phyloP scores from a whole-genome alignment of 164 flowering plant species.

The Protea cynaroides region DNA sequence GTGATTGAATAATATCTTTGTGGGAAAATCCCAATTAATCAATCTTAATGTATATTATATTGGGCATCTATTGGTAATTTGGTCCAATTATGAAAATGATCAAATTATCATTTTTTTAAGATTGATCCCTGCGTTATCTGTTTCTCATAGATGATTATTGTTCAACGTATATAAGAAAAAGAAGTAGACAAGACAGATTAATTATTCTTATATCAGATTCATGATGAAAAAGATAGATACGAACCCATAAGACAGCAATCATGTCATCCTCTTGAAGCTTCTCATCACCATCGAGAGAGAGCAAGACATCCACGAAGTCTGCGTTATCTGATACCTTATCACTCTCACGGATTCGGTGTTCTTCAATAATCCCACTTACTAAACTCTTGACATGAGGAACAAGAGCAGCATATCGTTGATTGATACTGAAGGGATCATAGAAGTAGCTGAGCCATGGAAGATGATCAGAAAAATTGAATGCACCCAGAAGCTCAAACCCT shows the following conservation, averaged over 20 bases:
- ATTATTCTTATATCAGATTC: no score
- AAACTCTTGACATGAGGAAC: slow-evolving; percentile 51
- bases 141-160: no score
- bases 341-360: slow-evolving; percentile 19
- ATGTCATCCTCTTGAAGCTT: slow-evolving; percentile 52
- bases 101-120: no score
- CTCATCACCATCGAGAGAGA: slow-evolving; percentile 46
- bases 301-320: slow-evolving; percentile 57
- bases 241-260: slow-evolving; percentile 16
- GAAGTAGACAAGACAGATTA: no score
- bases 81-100: no score
- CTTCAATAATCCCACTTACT: slow-evolving; percentile 44
- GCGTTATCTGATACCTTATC: slow-evolving; percentile 6
- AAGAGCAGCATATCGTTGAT: slow-evolving; percentile 35
- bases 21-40: no score
- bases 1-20: no score
- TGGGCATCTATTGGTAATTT: no score
- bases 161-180: no score
- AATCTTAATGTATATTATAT: no score
- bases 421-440: slow-evolving; percentile 41
- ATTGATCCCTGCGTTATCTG: no score
- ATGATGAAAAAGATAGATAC: background rate
- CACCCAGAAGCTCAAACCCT: slow-evolving; percentile 77
- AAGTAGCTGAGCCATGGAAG: slow-evolving; percentile 51
- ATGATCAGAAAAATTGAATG: slow-evolving; percentile 70